These are phyloP conservation scores for Tulasnella sp. DNA, from an alignment of 768 basidiomycete species.

Conservation along the genomic window DNA sequence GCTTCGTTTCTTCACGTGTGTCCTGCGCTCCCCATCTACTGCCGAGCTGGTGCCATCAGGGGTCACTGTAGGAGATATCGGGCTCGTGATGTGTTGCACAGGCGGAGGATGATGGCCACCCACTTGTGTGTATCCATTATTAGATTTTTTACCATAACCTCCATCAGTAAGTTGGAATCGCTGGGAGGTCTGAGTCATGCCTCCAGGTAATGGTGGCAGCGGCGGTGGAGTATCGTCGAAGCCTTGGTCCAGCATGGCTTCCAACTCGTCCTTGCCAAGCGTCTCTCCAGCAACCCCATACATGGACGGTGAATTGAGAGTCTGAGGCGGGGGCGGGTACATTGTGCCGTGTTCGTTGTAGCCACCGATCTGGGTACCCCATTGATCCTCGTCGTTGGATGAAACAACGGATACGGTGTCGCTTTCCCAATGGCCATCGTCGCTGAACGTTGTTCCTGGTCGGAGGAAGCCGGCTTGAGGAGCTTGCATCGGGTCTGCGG, in stretches of 20 bases:
- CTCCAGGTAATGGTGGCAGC: constrained; percentile 13
- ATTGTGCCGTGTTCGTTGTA: constrained; percentile 82
- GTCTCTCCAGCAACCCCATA: constrained; percentile 41
- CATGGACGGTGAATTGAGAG: constrained; percentile 47
- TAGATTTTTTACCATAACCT: background rate
- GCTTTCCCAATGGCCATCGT: constrained; percentile 47
- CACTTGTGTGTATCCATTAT: constrained; percentile 14
- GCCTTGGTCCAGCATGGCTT: constrained; percentile 87
- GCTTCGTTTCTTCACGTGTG: constrained; percentile 43
- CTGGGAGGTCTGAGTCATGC: constrained; percentile 4
- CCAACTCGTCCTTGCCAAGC: constrained; percentile 71
- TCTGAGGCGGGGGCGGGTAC: constrained; percentile 84
- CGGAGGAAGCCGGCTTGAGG: constrained; percentile 39
- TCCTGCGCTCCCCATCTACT: constrained; percentile 38
- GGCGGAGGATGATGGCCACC: constrained; percentile 6
- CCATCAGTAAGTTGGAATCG: constrained; percentile 56
- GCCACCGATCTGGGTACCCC: constrained; percentile 91
- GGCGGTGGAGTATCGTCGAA: constrained; percentile 67
- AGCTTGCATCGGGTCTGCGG: constrained; percentile 39
- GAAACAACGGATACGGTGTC: constrained; percentile 77
- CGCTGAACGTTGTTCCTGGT: constrained; percentile 41
- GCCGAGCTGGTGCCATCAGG: constrained; percentile 40
- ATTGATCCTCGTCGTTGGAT: constrained; percentile 85
- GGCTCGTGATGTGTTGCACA: constrained; percentile 31
- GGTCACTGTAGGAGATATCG: constrained; percentile 41